Conservation (phyloP, 2,329 filamentous ascomycete species). For the Pseudocercospora fijiensis region DNA sequence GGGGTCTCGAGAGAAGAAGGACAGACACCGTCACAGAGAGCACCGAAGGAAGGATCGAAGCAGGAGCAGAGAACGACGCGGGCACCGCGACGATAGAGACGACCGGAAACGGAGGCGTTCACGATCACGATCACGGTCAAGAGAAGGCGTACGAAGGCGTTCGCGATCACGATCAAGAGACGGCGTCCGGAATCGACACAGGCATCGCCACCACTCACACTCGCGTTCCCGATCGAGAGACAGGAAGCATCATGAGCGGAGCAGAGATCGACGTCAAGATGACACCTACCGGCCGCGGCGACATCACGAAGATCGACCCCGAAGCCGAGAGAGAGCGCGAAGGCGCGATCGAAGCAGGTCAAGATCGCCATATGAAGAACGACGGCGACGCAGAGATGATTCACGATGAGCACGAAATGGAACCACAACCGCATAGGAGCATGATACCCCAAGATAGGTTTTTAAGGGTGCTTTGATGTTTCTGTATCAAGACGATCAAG, state of each 20-base stretch:
- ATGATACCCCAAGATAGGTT: background rate
- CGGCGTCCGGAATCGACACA: slow-evolving; percentile 7
- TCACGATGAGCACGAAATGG: slow-evolving; percentile 9
- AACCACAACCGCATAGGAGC: background rate
- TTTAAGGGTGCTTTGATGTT: background rate
- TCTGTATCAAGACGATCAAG: background rate
- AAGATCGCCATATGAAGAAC: slow-evolving; percentile 25
- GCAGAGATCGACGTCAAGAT: slow-evolving; percentile 20
- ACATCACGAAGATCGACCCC: slow-evolving; percentile 18
- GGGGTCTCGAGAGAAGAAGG: slow-evolving; percentile 20
- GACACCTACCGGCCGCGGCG: slow-evolving; percentile 14
- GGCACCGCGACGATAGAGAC: slow-evolving; percentile 24
- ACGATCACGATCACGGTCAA: slow-evolving; percentile 33
- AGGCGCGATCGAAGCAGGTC: slow-evolving; percentile 22
- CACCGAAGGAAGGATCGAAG: slow-evolving; percentile 30
- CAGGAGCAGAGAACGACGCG: slow-evolving; percentile 27
- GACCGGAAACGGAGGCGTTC: slow-evolving; percentile 28
- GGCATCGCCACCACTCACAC: too few relatives aligned
- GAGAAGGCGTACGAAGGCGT: slow-evolving; percentile 25
- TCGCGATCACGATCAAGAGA: slow-evolving; percentile 26
- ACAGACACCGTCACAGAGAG: slow-evolving; percentile 25
- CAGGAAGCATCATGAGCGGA: slow-evolving; percentile 23
- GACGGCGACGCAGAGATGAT: slow-evolving; percentile 22
- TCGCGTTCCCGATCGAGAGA: slow-evolving; percentile 28
- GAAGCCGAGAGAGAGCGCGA: slow-evolving; percentile 17